These are phyloP conservation scores for Leccinum pachyderme DNA, from an alignment of 1,284 basidiomycete species.

Conservation along the genomic window DNA sequence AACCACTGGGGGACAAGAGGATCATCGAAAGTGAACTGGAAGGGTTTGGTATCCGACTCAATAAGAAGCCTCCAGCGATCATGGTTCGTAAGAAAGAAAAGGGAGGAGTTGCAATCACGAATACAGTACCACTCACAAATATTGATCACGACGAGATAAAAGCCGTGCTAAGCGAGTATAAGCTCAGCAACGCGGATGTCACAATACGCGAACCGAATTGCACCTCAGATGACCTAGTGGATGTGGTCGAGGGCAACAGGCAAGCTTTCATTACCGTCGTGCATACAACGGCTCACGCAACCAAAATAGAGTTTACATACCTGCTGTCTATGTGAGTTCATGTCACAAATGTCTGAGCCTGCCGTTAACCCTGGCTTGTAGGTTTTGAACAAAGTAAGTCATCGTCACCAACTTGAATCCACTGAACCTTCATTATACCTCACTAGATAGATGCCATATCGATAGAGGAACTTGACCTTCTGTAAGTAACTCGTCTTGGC, in stretches of 20 bases:
- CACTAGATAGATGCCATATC: slow-evolving; percentile 95
- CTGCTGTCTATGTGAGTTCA: slow-evolving; percentile 76
- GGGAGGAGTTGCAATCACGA: slow-evolving; percentile 90
- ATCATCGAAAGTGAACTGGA: slow-evolving; percentile 92
- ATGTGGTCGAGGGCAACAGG: slow-evolving; percentile 93
- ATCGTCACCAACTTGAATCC: neutral
- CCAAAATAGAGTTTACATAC: slow-evolving; percentile 81
- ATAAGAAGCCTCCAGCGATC: slow-evolving; percentile 93
- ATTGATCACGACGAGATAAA: slow-evolving; percentile 96
- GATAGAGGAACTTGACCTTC: slow-evolving; percentile 95
- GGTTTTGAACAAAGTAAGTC: slow-evolving; percentile 73
- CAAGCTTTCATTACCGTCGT: slow-evolving; percentile 31
- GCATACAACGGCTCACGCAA: slow-evolving; percentile 7
- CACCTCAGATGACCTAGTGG: slow-evolving; percentile 98
- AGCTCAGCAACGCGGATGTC: slow-evolving; percentile 86
- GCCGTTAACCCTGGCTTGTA: slow-evolving; percentile 26
- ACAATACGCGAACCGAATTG: slow-evolving; percentile 91
- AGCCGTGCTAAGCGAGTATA: slow-evolving; percentile 94
- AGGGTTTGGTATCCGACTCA: slow-evolving; percentile 95
- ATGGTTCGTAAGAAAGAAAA: slow-evolving; percentile 91
- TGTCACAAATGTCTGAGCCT: slow-evolving; percentile 2
- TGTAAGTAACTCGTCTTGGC: slow-evolving; percentile 48
- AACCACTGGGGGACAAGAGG: slow-evolving; percentile 93
- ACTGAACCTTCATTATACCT: slow-evolving; percentile 13
- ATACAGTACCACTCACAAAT: slow-evolving; percentile 96